Base-by-base conservation (phyloP, 768 basidiomycete genomes). In the Phlegmacium glaucopus region DNA sequence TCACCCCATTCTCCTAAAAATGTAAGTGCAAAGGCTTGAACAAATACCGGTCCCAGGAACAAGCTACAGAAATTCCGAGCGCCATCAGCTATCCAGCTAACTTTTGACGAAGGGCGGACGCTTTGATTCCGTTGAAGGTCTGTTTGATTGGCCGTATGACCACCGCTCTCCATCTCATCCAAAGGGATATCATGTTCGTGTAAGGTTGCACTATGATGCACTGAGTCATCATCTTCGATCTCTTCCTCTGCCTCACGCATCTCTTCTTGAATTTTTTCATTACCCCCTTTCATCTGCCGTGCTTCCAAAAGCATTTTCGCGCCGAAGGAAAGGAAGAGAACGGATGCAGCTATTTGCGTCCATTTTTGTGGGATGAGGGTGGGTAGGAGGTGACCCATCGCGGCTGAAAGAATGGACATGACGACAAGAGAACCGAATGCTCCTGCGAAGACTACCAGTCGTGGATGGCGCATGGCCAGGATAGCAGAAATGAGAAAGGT, bases 1-100 rank as follows among this genome's bases (percentile, higher is more conserved):
- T 98, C 96, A 1, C 96, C 95, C 96, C 96, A 98, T 69, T 99
- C 96, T 9, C 94, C 96, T n/a, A 99, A 74, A 68, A 97, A 97
- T 0, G 95, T 98, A 50, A 99, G 74, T 27, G 95, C 72, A 59
- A 99, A 97, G 0, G 92, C 83, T 66, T 99, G 94, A 2, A 94
- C 93, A 60, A 97, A 95, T 1, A 96, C 91, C 1, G 95, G 95
- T 1, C 90, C 93, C 15, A 97, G 69, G 54, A 94, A 66, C 13
- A 94, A 69, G 58, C 83, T 85, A 63, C 81, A 87, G 58, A 93
- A 85, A 62, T 94, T 94, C 56, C 91, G 77, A 5, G 80, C 70
- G 8, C 92, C 86, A 15, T 94, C 87, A 16, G 59, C 53, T 22
- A 22, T 22, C 28, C 57, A 66, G 13, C 49, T 52, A 36, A 49